Evolutionary conservation across 805 yeast genomes (phyloP), one percentile per base, ranked within the genome.

Genomic region (Candida orba): DNA sequence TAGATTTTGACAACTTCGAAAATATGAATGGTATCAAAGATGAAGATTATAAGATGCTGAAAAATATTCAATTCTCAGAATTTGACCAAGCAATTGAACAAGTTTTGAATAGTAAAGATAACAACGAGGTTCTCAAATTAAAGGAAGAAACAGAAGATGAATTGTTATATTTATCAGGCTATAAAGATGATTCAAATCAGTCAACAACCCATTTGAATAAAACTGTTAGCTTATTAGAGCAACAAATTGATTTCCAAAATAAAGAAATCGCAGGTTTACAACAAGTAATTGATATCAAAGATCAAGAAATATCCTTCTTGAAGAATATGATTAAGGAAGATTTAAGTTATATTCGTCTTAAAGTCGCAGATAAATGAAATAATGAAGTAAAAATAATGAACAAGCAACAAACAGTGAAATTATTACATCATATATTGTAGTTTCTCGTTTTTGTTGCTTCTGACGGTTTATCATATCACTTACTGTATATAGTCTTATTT

Each of bases 321-420:
- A 54, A 54, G 32, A 41, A 36, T 8, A 49, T 56, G 56, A 32
- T 56, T 14, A 53, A 52, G 20, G 58, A 56, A 18, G 60, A 56
- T 27, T 27, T 56, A n/a, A 48, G 55, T 1, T 54, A 48, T 37
- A 51, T 56, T 6, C 37, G 57, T n/a, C 41, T 50, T 34, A 53
- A 45, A 41, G 42, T 55, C 7, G 51, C 47, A 32, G 52, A 46
- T 12, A 31, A 34, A 25, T 33, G 34, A 39, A 20, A 24, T 18
- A 31, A 8, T 23, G 20, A n/a, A 20, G 13, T 13, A 23, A 25
- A 27, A 25, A 25, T 25, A 25, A 25, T 25, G 27, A 6, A 12
- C 31, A 23, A 6, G n/a, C n/a, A n/a, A n/a, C n/a, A n/a, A n/a
- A n/a, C n/a, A n/a, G n/a, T n/a, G n/a, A n/a, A n/a, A n/a, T n/a